phyloP scores from a whole-genome alignment of 164 flowering plant species.

The Piper longum region DNA sequence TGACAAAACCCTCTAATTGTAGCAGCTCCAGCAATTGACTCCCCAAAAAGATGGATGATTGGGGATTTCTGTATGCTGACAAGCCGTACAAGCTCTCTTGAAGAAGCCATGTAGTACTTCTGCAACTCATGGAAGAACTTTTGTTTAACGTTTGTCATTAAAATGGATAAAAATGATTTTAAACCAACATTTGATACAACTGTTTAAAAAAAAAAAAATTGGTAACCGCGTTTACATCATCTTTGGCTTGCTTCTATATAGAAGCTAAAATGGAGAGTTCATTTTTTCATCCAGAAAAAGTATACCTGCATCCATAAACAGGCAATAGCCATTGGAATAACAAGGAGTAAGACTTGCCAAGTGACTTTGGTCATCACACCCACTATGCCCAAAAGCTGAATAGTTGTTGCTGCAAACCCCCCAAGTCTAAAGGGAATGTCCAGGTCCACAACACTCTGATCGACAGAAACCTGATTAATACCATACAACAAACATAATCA shows the following conservation, averaged over 20 bases:
- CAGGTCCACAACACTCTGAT: constrained; percentile 99
- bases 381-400: constrained; percentile 89
- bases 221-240: too few species aligned
- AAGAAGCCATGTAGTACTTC: constrained; percentile 98
- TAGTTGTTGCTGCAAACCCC: constrained; percentile 95
- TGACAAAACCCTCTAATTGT: constrained; percentile 97
- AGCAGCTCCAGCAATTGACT: constrained; percentile 97
- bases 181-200: too few species aligned
- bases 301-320: constrained; percentile 99
- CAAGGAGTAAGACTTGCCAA: constrained; percentile 93
- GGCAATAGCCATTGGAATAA: constrained; percentile 88
- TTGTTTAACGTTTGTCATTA: background rate
- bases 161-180: background rate
- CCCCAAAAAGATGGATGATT: constrained; percentile 83
- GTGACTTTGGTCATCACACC: constrained; percentile 94
- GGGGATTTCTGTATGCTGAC: constrained; percentile 98
- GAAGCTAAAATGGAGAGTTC: too few species aligned
- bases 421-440: constrained; percentile 99
- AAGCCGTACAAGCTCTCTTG: constrained; percentile 90
- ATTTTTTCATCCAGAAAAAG: background rate
- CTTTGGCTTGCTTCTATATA: too few species aligned
- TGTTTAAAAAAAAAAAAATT: too few species aligned
- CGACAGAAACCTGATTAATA: constrained; percentile 72
- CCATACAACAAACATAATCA: constrained; percentile 1
- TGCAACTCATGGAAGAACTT: constrained; percentile 22